Percentiles rank a stretch among this genome's conserved stretches.
These are phyloP conservation scores for Pseudocercospora eumusae DNA, from an alignment of 2,329 filamentous ascomycete species.

Conservation along the genomic window DNA sequence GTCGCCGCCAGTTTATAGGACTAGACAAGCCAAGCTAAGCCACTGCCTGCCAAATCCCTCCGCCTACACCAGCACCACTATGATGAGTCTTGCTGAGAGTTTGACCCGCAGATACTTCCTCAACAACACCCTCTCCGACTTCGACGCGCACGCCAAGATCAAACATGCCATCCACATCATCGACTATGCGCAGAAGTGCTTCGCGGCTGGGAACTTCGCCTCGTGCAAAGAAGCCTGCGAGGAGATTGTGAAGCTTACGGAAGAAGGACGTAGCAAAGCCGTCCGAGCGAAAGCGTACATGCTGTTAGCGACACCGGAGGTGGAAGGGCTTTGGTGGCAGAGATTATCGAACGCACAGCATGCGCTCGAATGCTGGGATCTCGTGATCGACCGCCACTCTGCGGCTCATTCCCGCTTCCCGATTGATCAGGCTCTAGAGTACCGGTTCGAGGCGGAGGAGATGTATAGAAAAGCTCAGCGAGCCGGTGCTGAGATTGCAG, in stretches of 20 bases:
- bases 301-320: slow-evolving; percentile 11
- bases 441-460: not conserved
- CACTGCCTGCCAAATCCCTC: not conserved
- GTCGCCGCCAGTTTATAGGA: not conserved
- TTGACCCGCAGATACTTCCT: not conserved
- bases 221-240: not conserved
- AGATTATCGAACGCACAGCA: not conserved
- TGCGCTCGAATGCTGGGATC: slow-evolving; percentile 11
- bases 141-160: not conserved
- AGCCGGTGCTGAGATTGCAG: not conserved
- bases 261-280: not conserved
- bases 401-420: slow-evolving; percentile 12
- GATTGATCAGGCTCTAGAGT: not conserved
- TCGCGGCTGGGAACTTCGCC: not conserved
- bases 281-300: slow-evolving; percentile 14
- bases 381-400: not conserved
- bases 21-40: not conserved
- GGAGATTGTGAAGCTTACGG: not conserved
- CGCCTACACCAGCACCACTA: not conserved
- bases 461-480: not conserved
- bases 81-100: not conserved
- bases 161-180: not conserved
- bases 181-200: not conserved
- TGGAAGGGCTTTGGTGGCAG: not conserved
- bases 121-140: not conserved